Conservation (phyloP, 495 filamentous ascomycete species). For the Penicillium riverlandense region DNA sequence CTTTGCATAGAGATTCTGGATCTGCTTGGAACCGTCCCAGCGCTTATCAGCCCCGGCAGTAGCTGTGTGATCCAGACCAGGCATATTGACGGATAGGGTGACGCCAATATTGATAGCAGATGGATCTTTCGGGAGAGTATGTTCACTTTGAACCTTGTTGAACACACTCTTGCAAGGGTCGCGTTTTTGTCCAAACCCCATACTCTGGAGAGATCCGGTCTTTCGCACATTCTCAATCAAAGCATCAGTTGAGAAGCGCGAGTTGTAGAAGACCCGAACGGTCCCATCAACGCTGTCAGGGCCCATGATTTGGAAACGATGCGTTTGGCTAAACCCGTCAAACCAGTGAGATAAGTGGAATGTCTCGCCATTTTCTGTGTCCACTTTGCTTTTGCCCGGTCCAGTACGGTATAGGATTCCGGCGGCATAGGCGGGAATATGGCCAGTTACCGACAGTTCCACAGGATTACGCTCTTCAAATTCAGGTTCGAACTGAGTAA, state of each 20-base stretch:
- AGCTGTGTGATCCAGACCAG: conserved; percentile 26
- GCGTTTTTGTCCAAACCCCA: conserved; percentile 55
- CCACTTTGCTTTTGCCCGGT: conserved; percentile 51
- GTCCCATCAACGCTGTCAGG: conserved; percentile 13
- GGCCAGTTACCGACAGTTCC: conserved; percentile 40
- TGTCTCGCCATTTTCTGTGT: conserved; percentile 47
- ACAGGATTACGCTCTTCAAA: conserved; percentile 41
- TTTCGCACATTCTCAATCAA: conserved; percentile 46
- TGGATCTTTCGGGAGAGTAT: conserved; percentile 18
- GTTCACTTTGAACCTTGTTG: conserved; percentile 55
- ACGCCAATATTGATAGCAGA: conserved; percentile 50
- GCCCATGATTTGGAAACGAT: conserved; percentile 60
- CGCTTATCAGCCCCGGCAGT: conserved; percentile 3
- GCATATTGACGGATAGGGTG: conserved; percentile 51
- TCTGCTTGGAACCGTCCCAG: conserved; percentile 20
- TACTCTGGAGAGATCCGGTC: conserved; percentile 33
- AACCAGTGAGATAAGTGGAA: conserved; percentile 67
- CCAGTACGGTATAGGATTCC: conserved; percentile 70
- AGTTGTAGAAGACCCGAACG: conserved; percentile 59
- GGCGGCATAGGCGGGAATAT: conserved; percentile 45
- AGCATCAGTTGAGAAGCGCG: conserved; percentile 54
- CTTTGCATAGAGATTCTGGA: conserved; percentile 47
- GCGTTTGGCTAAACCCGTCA: conserved; percentile 68
- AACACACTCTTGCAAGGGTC: conserved; percentile 68
- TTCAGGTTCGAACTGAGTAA: conserved; percentile 41